Base-by-base conservation (phyloP, 2,329 filamentous ascomycete genomes). In the Fusarium caatingaense region DNA sequence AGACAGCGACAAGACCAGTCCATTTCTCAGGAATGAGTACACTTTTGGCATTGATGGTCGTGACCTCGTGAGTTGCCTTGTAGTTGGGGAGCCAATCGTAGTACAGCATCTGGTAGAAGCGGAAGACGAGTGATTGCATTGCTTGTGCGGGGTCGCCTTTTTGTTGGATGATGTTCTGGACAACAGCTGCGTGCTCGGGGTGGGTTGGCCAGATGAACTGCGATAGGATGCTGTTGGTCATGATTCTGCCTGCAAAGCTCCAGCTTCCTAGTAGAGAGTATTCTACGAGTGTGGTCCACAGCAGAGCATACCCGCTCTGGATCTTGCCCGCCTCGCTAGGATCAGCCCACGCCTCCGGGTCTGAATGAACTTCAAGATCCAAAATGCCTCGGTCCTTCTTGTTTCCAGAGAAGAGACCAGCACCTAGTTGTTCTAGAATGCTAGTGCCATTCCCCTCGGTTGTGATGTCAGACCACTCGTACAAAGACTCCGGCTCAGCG, bases 61-160 rank as follows among this genome's bases (percentile, higher is more conserved):
- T 51, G 5, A 62, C 48, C 7, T 23, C 18, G 3, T 34, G 20
- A 1, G 25, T 16, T 3, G 53, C 23, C 8, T 57, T 23, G 6
- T 48, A 68, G 8, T 55, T 28, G 0, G 45, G 7, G 3, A 56
- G 21, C 34, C 53, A 55, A 11, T 68, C 50, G 18, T 60, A 44
- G 37, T 57, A 62, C 1, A 55, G 30, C 60, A 55, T 56, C 25
- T 57, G 41, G 6, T 68, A 40, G 10, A 68, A 47, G 9, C 50
- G 37, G 18, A 63, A 60, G 2, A 30, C 44, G 8, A 59, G 25
- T 0, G 44, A 53, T 9, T 50, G 46, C 8, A 59, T n/a, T 7
- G 56, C 59, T 2, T 34, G 37, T 1, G 59, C 45, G 3, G 46
- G 42, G 7, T 61, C 25, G 0, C 12, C 30, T 4, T 53, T 70